Evolutionary conservation across 441 rosid species (phyloP).

Genomic region (Aleurites moluccanus): DNA sequence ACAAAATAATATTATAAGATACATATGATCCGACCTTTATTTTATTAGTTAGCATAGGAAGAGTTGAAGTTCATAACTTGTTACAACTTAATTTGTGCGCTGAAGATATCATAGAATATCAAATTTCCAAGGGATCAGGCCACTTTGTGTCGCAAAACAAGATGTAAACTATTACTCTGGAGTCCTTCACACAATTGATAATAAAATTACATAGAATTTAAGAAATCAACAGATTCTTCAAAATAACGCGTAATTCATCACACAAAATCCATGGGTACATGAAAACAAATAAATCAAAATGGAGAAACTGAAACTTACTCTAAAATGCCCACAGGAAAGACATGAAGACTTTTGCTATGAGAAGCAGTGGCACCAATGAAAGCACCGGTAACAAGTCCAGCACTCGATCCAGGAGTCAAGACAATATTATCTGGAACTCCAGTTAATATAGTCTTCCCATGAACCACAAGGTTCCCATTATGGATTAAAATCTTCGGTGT

Average conservation of each 20-base stretch:
- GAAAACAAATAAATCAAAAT: not conserved
- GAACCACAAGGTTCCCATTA: slow-evolving; percentile 82
- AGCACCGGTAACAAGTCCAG: slow-evolving; percentile 65
- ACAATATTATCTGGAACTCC: slow-evolving; percentile 82
- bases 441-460: slow-evolving; percentile 81
- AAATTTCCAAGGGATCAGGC: no score
- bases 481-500: slow-evolving; percentile 68
- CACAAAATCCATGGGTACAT: not conserved
- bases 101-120: no score
- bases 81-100: no score
- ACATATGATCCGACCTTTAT: no score
- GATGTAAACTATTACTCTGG: no score
- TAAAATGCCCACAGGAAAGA: slow-evolving; percentile 77
- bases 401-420: slow-evolving; percentile 66
- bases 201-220: no score
- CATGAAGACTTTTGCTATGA: slow-evolving; percentile 85
- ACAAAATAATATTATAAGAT: not conserved
- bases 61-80: no score
- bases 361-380: slow-evolving; percentile 86
- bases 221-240: no score
- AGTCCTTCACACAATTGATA: no score
- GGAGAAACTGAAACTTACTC: slow-evolving; percentile 48
- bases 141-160: no score
- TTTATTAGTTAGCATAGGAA: no score
- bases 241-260: not conserved